Evolutionary conservation across 345 rosid species (phyloP).

Genomic region (Mangifera indica): DNA sequence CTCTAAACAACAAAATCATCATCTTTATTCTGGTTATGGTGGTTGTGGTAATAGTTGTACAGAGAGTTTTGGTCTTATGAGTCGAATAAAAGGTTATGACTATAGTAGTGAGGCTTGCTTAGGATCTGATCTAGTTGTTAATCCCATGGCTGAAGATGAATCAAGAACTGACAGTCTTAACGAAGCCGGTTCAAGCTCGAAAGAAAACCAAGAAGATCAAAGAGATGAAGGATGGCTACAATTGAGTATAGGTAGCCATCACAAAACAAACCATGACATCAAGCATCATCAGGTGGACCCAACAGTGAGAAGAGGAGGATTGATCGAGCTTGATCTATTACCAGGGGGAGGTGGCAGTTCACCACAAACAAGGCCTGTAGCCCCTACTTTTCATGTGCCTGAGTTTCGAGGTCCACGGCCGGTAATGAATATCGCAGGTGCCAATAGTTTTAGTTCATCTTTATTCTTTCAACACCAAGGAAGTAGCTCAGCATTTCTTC

Average conservation of each 20-base stretch:
- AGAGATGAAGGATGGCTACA: slow-evolving; percentile 78
- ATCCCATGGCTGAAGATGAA: slow-evolving; percentile 80
- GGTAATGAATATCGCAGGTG: slow-evolving; percentile 14
- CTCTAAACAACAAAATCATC: slow-evolving; percentile 27
- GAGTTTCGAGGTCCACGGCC: slow-evolving; percentile 37
- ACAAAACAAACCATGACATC: slow-evolving; percentile 23
- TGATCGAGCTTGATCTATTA: slow-evolving; percentile 70
- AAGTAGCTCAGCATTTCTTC: slow-evolving; percentile 43
- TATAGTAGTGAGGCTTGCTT: slow-evolving; percentile 38
- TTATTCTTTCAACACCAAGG: slow-evolving; percentile 48
- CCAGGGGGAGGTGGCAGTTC: slow-evolving; percentile 34
- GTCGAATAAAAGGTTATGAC: slow-evolving; percentile 48
- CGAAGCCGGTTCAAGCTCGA: slow-evolving; percentile 61
- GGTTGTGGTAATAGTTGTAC: slow-evolving; percentile 30
- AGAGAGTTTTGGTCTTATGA: slow-evolving; percentile 41
- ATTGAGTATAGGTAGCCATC: slow-evolving; percentile 61
- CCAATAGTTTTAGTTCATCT: slow-evolving; percentile 28
- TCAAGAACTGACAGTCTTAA: slow-evolving; percentile 63
- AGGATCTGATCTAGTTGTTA: slow-evolving; percentile 52
- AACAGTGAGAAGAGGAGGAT: slow-evolving; percentile 34
- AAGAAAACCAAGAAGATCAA: slow-evolving; percentile 43
- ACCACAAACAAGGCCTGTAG: slow-evolving; percentile 29
- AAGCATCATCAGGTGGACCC: slow-evolving; percentile 35
- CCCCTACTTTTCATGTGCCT: slow-evolving; percentile 40
- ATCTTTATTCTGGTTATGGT: slow-evolving; percentile 30